Base-by-base conservation (phyloP, 768 basidiomycete species). In the Exidia glandulosa region DNA sequence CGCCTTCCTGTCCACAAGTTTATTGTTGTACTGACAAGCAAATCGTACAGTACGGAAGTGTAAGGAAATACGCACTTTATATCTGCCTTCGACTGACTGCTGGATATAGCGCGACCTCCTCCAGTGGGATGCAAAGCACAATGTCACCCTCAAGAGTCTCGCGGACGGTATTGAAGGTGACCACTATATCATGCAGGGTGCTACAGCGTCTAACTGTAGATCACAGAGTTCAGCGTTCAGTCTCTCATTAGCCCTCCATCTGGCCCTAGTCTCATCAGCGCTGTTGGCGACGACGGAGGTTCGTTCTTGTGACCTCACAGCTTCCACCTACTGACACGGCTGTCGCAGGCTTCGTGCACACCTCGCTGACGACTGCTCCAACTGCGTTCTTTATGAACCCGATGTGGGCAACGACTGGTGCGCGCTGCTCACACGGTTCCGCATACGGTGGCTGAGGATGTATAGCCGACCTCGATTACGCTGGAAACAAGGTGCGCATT, bases 81-180 rank as follows among this genome's bases (percentile, higher is more conserved):
- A n/a, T n/a, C n/a, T n/a, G n/a, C n/a, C n/a, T n/a, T n/a, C n/a
- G n/a, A n/a, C n/a, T n/a, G n/a, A n/a, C n/a, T n/a, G n/a, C n/a
- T n/a, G n/a, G n/a, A n/a, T n/a, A n/a, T n/a, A 87, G 70, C 79
- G 75, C 57, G 80, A 84, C 62, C 70, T 84, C 34, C 72, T 67
- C 19, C 65, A 81, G 73, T 87, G 84, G 85, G 84, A 86, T 65
- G 75, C 77, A 0, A 65, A 64, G 2, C 84, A 79, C 66, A 85
- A 83, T 59, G 76, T 87, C 29, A 80, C 82, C 0, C 70, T 87
- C 58, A 74, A 80, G 56, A 80, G 81, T 0, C 71, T 85, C 32
- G 84, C 85, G 1, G 79, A 83, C 64, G 85, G 85, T 3, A 74
- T 87, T 16, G 85, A 87, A 70, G n/a, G n/a, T n/a, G n/a, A n/a